phyloP scores from a whole-genome alignment of 2,329 filamentous ascomycete species.

The Talaromyces sp. region DNA sequence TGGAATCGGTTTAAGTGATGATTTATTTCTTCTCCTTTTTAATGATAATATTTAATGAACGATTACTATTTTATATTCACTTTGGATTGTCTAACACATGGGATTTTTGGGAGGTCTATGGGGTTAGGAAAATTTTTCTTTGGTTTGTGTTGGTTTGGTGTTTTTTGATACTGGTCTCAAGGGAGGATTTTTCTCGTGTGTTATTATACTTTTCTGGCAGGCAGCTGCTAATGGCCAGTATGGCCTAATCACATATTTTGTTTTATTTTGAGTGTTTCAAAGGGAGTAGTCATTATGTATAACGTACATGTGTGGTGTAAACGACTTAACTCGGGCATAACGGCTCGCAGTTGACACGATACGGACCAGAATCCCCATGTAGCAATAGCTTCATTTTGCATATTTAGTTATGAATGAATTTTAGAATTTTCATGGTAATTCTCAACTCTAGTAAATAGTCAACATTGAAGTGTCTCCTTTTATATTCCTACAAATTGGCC shows the following conservation, averaged over 20 bases:
- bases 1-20: constrained; percentile 25
- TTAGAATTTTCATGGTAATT: neutral
- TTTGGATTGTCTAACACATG: neutral
- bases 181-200: neutral
- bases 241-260: neutral
- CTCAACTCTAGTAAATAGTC: neutral
- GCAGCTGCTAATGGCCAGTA: neutral
- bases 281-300: neutral
- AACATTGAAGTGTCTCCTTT: neutral
- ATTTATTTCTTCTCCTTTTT: neutral
- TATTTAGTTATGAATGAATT: neutral
- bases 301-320: neutral
- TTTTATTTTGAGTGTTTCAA: neutral
- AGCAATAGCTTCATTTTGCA: neutral
- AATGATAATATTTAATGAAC: constrained; percentile 11
- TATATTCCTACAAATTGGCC: neutral
- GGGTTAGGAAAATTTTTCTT: neutral
- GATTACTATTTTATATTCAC: neutral
- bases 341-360: too few species aligned
- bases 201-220: neutral
- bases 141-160: neutral
- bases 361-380: too few species aligned
- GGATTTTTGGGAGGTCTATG: neutral
- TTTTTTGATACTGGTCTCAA: neutral
- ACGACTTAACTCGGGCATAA: neutral